Conservation (phyloP, 2,329 filamentous ascomycete genomes). For the Hysterium pulicare region DNA sequence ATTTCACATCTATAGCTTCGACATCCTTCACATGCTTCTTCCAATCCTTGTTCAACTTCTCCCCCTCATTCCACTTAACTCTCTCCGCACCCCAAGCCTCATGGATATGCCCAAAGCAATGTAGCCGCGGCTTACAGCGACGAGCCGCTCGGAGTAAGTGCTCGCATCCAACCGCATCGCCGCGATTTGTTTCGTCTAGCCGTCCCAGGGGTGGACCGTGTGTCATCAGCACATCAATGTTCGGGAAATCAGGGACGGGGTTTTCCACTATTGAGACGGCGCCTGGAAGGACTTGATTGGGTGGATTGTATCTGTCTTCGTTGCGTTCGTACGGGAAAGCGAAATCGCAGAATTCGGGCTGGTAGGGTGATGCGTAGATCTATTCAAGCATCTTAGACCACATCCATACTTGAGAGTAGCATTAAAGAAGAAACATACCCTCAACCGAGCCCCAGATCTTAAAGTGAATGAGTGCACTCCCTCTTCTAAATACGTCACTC, state of each 20-base stretch:
- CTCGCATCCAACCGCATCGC: slow-evolving; percentile 51
- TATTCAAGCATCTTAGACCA: too few species aligned
- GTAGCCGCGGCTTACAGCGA: slow-evolving; percentile 51
- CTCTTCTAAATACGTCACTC: slow-evolving; percentile 56
- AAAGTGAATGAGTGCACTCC: slow-evolving; percentile 48
- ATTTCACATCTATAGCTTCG: slow-evolving; percentile 16
- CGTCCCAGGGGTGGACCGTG: slow-evolving; percentile 56
- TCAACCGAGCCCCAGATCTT: slow-evolving; percentile 48
- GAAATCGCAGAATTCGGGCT: slow-evolving; percentile 56
- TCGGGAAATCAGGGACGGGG: slow-evolving; percentile 44
- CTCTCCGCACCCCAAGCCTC: slow-evolving; percentile 44
- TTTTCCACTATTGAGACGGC: slow-evolving; percentile 28
- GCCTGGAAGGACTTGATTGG: slow-evolving; percentile 22
- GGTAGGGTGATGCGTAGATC: slow-evolving; percentile 54
- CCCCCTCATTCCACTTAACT: slow-evolving; percentile 34
- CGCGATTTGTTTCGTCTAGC: slow-evolving; percentile 43
- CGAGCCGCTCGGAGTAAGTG: slow-evolving; percentile 51
- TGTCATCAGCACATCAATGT: slow-evolving; percentile 57
- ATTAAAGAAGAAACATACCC: slow-evolving; percentile 19
- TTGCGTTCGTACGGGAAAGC: slow-evolving; percentile 53
- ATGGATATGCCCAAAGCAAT: slow-evolving; percentile 64
- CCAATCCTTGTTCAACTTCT: slow-evolving; percentile 15
- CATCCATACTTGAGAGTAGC: too few species aligned
- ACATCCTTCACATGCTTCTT: slow-evolving; percentile 17
- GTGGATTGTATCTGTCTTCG: slow-evolving; percentile 52